Conservation (phyloP, 2,329 filamentous ascomycete genomes). For the Aureobasidium lini region DNA sequence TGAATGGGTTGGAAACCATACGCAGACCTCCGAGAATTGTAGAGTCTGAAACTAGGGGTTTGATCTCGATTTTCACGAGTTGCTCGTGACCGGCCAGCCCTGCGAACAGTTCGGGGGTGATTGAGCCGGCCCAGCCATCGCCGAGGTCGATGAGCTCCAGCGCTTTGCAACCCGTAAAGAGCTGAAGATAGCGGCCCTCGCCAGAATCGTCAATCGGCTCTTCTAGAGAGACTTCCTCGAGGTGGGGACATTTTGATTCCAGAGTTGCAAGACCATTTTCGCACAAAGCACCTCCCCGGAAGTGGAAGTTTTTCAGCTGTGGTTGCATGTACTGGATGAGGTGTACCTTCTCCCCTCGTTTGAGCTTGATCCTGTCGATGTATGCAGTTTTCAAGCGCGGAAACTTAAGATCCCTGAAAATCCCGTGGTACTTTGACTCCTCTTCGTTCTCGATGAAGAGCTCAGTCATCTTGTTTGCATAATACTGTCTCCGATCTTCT, state of each 20-base stretch:
- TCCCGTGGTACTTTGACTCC: neutral
- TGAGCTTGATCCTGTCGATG: neutral
- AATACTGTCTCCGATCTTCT: neutral
- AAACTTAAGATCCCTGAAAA: neutral
- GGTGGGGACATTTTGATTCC: neutral
- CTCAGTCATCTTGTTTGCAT: neutral
- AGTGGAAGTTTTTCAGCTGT: neutral
- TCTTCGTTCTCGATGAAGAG: neutral
- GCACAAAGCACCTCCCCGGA: neutral
- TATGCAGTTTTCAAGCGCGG: neutral
- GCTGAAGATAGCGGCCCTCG: neutral
- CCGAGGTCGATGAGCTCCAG: neutral
- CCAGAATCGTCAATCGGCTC: neutral
- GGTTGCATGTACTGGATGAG: neutral
- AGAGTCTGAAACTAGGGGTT: neutral
- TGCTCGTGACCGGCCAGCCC: neutral
- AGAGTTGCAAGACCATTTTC: neutral
- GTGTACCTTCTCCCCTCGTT: neutral
- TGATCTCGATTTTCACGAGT: neutral
- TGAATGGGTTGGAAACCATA: neutral
- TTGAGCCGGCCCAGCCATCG: neutral
- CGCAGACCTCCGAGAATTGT: neutral
- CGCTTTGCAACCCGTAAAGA: neutral
- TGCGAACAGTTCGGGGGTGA: neutral
- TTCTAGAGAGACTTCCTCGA: neutral